Evolutionary conservation across 2,329 filamentous ascomycete genomes (phyloP).

Genomic region (Amylocarpus encephaloides): DNA sequence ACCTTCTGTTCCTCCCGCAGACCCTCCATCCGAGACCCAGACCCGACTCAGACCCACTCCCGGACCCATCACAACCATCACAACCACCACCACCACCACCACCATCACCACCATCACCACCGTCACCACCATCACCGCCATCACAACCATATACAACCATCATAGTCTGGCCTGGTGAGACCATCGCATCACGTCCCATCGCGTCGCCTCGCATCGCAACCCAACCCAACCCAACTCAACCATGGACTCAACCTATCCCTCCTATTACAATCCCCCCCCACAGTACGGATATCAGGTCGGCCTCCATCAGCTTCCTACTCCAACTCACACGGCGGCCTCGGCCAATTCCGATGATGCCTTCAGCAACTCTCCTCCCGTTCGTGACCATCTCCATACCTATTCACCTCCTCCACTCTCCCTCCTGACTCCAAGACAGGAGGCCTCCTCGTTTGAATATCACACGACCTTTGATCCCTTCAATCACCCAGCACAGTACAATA

Average conservation of each 20-base stretch:
- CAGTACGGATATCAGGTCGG: constrained; percentile 18
- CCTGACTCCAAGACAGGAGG: constrained; percentile 30
- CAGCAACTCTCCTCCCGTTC: constrained; percentile 37
- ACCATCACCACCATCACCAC: no score
- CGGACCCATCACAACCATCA: no score
- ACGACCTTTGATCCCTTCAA: constrained; percentile 29
- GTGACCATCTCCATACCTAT: constrained; percentile 16
- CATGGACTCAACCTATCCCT: constrained; percentile 46
- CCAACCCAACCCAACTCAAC: not conserved
- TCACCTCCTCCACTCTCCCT: constrained; percentile 19
- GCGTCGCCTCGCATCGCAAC: no score
- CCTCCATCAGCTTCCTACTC: constrained; percentile 42
- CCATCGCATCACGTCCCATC: no score
- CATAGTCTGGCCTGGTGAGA: no score
- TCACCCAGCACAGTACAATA: constrained; percentile 24
- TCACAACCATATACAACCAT: no score
- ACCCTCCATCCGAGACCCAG: no score
- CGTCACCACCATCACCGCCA: no score
- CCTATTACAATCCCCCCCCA: constrained; percentile 40
- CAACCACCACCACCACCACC: no score
- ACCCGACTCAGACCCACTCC: no score
- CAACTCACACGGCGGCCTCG: constrained; percentile 35
- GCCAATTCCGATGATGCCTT: constrained; percentile 38
- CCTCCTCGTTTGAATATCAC: constrained; percentile 9
- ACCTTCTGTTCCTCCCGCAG: no score